Percentiles rank a stretch among this genome's conserved stretches.
These are phyloP conservation scores for Baorangia bicolor DNA, from an alignment of 768 basidiomycete genomes.

Conservation along the genomic window DNA sequence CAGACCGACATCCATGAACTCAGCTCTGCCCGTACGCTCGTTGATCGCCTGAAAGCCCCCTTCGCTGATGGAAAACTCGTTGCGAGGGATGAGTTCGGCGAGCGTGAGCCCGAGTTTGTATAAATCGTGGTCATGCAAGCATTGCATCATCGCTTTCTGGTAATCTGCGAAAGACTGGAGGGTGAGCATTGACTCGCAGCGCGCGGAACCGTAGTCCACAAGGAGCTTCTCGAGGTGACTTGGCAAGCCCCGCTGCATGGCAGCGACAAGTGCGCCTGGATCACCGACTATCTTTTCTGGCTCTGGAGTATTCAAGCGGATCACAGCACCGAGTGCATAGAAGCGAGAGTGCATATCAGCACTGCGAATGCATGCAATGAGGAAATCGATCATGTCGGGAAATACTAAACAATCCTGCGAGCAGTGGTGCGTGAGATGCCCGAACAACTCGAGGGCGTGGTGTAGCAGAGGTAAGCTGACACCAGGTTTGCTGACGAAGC, in stretches of 20 bases:
- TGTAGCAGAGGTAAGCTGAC: conserved; percentile 42
- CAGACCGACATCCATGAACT: conserved; percentile 46
- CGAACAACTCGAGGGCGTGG: conserved; percentile 50
- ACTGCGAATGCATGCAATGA: conserved; percentile 56
- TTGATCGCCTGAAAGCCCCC: conserved; percentile 49
- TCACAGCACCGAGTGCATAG: conserved; percentile 49
- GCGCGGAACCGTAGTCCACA: conserved; percentile 45
- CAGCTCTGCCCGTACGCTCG: conserved; percentile 39
- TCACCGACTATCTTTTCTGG: conserved; percentile 43
- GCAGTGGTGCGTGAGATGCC: conserved; percentile 42
- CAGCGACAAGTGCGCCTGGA: conserved; percentile 45
- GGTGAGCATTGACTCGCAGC: conserved; percentile 47
- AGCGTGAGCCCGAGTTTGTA: conserved; percentile 49
- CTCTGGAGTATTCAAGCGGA: conserved; percentile 48
- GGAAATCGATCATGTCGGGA: conserved; percentile 43
- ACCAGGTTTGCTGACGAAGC: conserved; percentile 41
- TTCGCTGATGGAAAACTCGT: conserved; percentile 58
- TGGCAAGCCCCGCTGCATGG: conserved; percentile 45
- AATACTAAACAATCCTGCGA: conserved; percentile 42
- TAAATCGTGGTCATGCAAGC: conserved; percentile 46
- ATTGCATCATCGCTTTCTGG: conserved; percentile 53
- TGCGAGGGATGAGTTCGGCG: conserved; percentile 48
- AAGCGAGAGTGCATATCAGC: conserved; percentile 53
- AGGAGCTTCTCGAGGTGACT: conserved; percentile 44
- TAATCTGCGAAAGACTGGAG: conserved; percentile 41